Base-by-base conservation (phyloP, 148 eudicot genomes). In the Rhododendron henanense region DNA sequence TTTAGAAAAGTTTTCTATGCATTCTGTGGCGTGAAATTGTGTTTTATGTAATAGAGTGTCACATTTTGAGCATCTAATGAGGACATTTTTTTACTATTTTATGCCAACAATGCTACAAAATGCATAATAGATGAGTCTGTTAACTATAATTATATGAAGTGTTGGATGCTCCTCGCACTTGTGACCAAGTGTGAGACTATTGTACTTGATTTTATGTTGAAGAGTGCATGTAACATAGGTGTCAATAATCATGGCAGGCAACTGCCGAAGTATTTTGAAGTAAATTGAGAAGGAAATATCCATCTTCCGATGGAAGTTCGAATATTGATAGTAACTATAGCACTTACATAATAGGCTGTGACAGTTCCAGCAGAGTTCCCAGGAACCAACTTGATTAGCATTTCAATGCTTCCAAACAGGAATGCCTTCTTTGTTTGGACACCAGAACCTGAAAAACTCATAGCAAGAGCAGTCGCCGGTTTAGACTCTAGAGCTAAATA, bases 361-460 rank as follows among this genome's bases (percentile, higher is more conserved):
- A 95, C 98, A 21, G 94, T 94, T 90, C 96, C 96, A 3, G 94
- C 95, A 16, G 96, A 92, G 69, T 95, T 91, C 39, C 94, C 94
- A 14, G 90, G 90, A 8, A 91, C 92, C 86, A 95, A 86, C 89
- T 93, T 94, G 86, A 94, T 93, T 31, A 61, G 86, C 92, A 92
- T 71, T 78, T 91, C 88, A 75, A 92, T 85, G 85, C 94, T 90
- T 90, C 96, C 98, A 89, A 88, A 95, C 84, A 95, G 86, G 88
- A 88, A 94, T 57, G 84, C 25, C n/a, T 59, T 67, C 74, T 91
- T 90, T 84, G 98, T 89, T 84, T 50, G 85, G 28, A 92, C 67
- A 35, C 93, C 98, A 45, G 92, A 90, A 80, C 96, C 96, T 94
- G 91, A 69, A 87, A 86, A 33, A 2, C 75, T 8, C 41, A 7